Base-by-base conservation (phyloP, 345 rosid species). In the Murraya koenigii region DNA sequence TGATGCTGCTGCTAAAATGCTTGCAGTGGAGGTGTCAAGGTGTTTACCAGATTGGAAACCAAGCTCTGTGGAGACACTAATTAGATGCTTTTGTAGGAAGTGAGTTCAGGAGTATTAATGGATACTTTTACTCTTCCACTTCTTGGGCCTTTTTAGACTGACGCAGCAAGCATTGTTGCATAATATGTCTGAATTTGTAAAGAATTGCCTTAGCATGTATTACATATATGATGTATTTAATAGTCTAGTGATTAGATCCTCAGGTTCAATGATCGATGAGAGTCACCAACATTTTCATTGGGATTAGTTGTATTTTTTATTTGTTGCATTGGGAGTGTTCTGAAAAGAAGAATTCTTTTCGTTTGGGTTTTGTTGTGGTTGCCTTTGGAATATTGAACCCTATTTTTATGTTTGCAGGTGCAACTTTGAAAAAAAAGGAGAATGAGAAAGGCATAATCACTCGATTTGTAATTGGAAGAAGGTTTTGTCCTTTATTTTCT, bases 391-490 rank as follows among this genome's bases (percentile, higher is more conserved):
- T 66, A 17, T 63, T 15, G 65, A 66, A 44, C 63, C 33, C n/a
- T 19, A 5, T 35, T 39, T 70, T 77, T 54, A 67, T 47, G 23
- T 80, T 75, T 62, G n/a, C 88, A 91, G 98, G 92, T 81, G 80
- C 84, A 76, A 85, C 92, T 28, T 82, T 88, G 30, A 85, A 84
- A 79, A 87, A 85, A 64, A 32, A 88, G 85, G 97, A 90, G 84
- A 82, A 84, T 36, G 91, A 92, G 35, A 94, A 91, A 83, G 95
- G 97, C 76, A 86, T 94, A 81, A 81, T 93, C 74, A 80, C 89
- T 56, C 85, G 94, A 80, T 94, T 96, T 85, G 92, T 96, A 66
- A 89, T 93, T 71, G 99, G 98, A 80, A 90, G 93, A 90, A 96
- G 99, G 99, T 96, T 74, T 80, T 66, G 28, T 69, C 9, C 44